These are phyloP conservation scores for Cladosporium sp. DNA, from an alignment of 2,329 filamentous ascomycete genomes.

Conservation along the genomic window DNA sequence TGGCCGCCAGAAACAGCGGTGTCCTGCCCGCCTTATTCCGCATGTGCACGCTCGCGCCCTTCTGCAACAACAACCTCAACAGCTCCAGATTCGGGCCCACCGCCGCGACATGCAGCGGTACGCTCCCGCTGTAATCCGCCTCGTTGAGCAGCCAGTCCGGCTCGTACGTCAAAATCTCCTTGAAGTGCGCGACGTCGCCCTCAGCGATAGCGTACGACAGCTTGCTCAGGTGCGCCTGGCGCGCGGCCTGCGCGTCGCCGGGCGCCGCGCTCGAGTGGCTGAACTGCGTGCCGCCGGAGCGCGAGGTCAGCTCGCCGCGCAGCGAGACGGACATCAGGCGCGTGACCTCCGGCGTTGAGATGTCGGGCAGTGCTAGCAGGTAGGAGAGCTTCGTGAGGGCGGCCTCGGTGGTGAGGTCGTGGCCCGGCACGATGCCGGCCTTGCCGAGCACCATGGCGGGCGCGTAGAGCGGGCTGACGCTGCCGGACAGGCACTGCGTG, in stretches of 20 bases:
- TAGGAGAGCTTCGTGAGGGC: slow-evolving; percentile 88
- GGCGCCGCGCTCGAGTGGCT: background rate
- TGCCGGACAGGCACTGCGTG: slow-evolving; percentile 65
- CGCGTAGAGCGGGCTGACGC: slow-evolving; percentile 36
- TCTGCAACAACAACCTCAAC: slow-evolving; percentile 49
- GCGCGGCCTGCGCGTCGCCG: background rate
- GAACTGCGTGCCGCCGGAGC: slow-evolving; percentile 4
- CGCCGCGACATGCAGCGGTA: slow-evolving; percentile 53
- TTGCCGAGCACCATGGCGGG: slow-evolving; percentile 61
- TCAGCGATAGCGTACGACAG: slow-evolving; percentile 74
- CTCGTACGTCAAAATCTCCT: slow-evolving; percentile 61
- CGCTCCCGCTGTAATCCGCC: slow-evolving; percentile 77
- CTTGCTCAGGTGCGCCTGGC: slow-evolving; percentile 50
- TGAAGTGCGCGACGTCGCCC: slow-evolving; percentile 60
- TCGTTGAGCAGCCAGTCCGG: slow-evolving; percentile 64
- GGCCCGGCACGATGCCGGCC: slow-evolving; percentile 81
- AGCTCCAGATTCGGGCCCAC: slow-evolving; percentile 50
- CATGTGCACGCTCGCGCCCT: slow-evolving; percentile 54
- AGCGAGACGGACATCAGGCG: slow-evolving; percentile 67
- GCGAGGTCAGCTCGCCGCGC: slow-evolving; percentile 77
- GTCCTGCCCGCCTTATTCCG: slow-evolving; percentile 53
- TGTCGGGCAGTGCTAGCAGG: slow-evolving; percentile 62
- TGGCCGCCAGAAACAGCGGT: slow-evolving; percentile 54
- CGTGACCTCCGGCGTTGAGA: slow-evolving; percentile 61
- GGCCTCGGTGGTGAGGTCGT: slow-evolving; percentile 84